phyloP scores from a whole-genome alignment of 345 rosid species.

The Citrus unshiu region DNA sequence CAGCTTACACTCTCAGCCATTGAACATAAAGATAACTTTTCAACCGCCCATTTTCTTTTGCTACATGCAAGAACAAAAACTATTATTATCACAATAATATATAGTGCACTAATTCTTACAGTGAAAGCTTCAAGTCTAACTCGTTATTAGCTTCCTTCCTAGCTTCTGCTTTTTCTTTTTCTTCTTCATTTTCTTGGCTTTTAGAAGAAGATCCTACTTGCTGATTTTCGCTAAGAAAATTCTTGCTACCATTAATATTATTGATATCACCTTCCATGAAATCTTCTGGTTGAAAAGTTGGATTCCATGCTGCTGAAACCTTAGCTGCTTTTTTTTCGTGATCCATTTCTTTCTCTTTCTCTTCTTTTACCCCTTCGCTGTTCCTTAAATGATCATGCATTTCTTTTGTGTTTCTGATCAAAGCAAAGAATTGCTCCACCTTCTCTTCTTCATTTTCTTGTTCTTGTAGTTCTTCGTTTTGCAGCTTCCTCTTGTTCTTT shows the following conservation, averaged over 20 bases:
- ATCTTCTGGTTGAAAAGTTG: conserved; percentile 24
- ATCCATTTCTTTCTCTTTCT: background rate
- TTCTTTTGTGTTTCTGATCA: conserved; percentile 26
- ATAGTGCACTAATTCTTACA: background rate
- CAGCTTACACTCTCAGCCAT: background rate
- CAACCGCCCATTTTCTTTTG: background rate
- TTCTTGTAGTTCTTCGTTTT: background rate
- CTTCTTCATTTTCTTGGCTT: background rate
- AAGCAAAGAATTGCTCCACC: conserved; percentile 31
- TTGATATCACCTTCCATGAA: background rate
- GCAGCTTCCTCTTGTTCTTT: conserved; percentile 26
- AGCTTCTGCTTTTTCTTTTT: background rate
- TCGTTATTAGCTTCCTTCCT: background rate
- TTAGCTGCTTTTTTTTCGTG: background rate
- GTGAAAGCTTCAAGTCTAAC: conserved; percentile 16
- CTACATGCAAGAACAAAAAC: background rate
- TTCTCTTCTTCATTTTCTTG: conserved; percentile 21
- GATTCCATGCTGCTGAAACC: conserved; percentile 17
- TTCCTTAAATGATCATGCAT: conserved; percentile 13
- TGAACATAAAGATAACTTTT: background rate
- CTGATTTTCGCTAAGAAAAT: background rate
- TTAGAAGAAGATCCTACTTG: conserved; percentile 14
- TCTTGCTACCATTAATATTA: background rate
- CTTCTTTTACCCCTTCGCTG: background rate
- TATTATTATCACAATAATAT: background rate